These are phyloP conservation scores for Dictyostelium purpureum DNA, from an alignment of 78 protist genomes.

Conservation along the genomic window DNA sequence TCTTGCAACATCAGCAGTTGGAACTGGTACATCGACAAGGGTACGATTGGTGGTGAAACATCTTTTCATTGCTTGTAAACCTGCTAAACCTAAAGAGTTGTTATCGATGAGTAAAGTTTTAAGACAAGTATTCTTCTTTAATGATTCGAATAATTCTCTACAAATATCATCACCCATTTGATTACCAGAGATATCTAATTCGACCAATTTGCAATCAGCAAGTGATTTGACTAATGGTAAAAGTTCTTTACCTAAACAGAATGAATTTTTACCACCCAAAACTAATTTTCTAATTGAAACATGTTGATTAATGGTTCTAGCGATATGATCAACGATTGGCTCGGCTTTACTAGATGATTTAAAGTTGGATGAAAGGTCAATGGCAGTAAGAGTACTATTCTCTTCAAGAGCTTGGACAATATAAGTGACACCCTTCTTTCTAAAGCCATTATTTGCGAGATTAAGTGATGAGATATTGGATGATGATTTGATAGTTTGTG, in stretches of 20 bases:
- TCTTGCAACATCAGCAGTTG: conserved; percentile 58
- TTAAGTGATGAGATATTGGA: conserved; percentile 3
- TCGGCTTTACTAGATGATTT: conserved; percentile 30
- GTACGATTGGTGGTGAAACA: conserved; percentile 61
- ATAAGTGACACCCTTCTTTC: conserved; percentile 57
- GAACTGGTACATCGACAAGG: conserved; percentile 64
- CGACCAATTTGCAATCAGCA: conserved; percentile 23
- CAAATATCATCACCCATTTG: conserved; percentile 63
- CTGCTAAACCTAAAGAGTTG: conserved; percentile 41
- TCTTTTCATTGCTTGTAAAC: conserved; percentile 72
- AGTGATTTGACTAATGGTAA: conserved; percentile 51
- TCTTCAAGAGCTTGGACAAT: conserved; percentile 58
- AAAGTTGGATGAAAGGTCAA: conserved; percentile 44
- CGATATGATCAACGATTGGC: conserved; percentile 44
- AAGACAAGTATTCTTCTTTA: conserved; percentile 22
- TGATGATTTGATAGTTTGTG: conserved; percentile 23
- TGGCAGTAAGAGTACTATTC: conserved; percentile 14
- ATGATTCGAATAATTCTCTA: conserved; percentile 61
- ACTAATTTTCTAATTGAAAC: not conserved
- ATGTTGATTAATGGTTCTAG: conserved; percentile 16
- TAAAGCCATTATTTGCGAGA: conserved; percentile 22
- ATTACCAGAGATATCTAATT: conserved; percentile 57
- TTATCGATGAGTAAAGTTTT: conserved; percentile 19
- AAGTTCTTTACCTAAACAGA: conserved; percentile 48
- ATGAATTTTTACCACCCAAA: conserved; percentile 5